These are phyloP conservation scores for Paramecium tetraurelia DNA, from an alignment of 73 alveolate species.

Conservation along the genomic window DNA sequence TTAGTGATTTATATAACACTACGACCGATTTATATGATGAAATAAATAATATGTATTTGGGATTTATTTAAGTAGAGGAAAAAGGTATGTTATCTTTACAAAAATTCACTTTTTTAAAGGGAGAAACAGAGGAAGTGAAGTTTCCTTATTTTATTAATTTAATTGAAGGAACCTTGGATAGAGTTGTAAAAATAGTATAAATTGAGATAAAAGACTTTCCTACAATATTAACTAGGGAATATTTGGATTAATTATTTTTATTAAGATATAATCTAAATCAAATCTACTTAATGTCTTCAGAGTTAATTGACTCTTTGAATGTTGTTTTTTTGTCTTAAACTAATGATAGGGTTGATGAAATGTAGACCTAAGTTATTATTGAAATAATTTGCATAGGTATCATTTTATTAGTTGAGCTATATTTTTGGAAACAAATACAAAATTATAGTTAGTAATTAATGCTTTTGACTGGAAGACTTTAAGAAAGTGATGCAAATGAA, in stretches of 20 bases:
- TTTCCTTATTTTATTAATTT: not conserved
- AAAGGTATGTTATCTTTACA: not conserved
- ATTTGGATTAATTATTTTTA: not conserved
- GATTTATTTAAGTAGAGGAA: not conserved
- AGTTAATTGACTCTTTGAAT: not conserved
- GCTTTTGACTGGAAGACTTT: not conserved
- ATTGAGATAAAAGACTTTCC: not conserved
- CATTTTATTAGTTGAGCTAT: not conserved
- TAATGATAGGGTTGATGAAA: not conserved
- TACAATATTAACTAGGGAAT: not conserved
- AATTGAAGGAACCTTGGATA: not conserved
- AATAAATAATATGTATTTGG: not conserved
- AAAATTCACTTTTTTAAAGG: not conserved
- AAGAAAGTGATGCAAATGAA: conserved; percentile 11
- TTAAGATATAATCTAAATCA: not conserved
- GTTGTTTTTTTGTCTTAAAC: not conserved
- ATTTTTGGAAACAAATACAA: not conserved
- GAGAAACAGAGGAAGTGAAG: not conserved
- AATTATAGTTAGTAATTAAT: not conserved
- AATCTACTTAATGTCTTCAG: not conserved
- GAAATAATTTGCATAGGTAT: not conserved
- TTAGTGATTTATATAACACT: not conserved
- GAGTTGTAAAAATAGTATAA: not conserved
- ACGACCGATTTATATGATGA: not conserved
- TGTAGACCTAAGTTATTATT: not conserved